Evolutionary conservation across 2,329 filamentous ascomycete genomes (phyloP), one percentile per base, ranked within the genome.

Genomic region (Cercospora sesami): DNA sequence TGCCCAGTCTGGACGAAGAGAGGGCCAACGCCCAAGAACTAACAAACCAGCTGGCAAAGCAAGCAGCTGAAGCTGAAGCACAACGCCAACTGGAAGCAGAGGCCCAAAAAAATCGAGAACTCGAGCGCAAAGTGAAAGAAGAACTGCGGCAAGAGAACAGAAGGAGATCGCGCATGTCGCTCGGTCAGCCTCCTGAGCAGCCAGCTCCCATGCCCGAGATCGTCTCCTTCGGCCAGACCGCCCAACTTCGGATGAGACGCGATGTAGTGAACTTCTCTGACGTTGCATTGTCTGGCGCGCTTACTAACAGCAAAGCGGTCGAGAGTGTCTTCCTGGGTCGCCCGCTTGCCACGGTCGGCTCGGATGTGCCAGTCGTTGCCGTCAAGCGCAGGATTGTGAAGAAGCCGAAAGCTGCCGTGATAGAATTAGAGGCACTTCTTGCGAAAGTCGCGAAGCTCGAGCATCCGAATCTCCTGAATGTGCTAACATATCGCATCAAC

Each of bases 1-100:
- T 97, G 16, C 93, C 93, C 1, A 97, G 93, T 33, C 83, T 98
- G 6, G 93, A 96, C 75, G 93, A 96, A 74, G 94, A 98, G 79
- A 88, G 94, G 45, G 93, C 91, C 30, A 89, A 89, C 14, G 92
- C 96, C 70, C 92, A 96, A 80, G 90, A 90, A 23, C 87, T 87
- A 26, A 83, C 91, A 30, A 87, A 87, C 57, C 84, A 85, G 74
- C 80, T 87, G 62, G 90, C 84, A 0, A 80, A 80, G 66, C 74
- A 81, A 63, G 77, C 80, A 23, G 78, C 82, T 65, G 76, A 81
- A 64, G 78, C 81, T 33, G 78, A 83, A 8, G 76, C 77, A 60
- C 80, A 79, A 26, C 74, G 75, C 65, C 79, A 79, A 59, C 74
- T 75, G 18, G 79, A 82, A 58, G 79, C 67, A 2, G 60, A 68